Conservation (phyloP, 768 basidiomycete species). For the Serendipita indica region DNA sequence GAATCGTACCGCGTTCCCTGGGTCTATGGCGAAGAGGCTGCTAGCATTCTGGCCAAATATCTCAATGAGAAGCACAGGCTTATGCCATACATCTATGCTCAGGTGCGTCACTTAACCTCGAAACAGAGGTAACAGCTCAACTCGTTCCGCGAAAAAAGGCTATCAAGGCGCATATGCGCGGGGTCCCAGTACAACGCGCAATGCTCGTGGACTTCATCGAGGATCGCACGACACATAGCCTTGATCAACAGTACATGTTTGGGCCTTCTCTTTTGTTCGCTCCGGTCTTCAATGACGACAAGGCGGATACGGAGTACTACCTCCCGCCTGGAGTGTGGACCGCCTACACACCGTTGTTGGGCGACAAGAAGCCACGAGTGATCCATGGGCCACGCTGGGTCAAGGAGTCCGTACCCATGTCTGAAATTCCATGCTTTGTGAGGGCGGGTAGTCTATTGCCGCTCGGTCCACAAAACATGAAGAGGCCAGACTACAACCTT, state of each 20-base stretch:
- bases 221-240: conserved; percentile 19
- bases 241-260: conserved; percentile 26
- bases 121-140: neutral
- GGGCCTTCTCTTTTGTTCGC: conserved; percentile 23
- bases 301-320: conserved; percentile 21
- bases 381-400: conserved; percentile 48
- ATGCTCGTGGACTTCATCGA: conserved; percentile 24
- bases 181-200: conserved; percentile 22
- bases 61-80: conserved; percentile 50
- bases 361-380: conserved; percentile 22
- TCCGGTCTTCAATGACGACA: conserved; percentile 20
- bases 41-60: conserved; percentile 28
- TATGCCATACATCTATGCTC: conserved; percentile 49
- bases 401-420: conserved; percentile 43
- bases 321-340: conserved; percentile 29
- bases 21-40: conserved; percentile 45
- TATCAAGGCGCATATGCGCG: conserved; percentile 21
- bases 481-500: conserved; percentile 49
- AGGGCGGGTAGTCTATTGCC: conserved; percentile 40
- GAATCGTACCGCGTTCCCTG: conserved; percentile 64
- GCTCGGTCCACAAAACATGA: conserved; percentile 38
- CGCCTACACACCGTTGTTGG: neutral
- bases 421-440: conserved; percentile 54
- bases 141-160: conserved; percentile 16
- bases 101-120: conserved; percentile 16